These are phyloP conservation scores for Candida tibetensis DNA, from an alignment of 805 yeast species.

Conservation along the genomic window DNA sequence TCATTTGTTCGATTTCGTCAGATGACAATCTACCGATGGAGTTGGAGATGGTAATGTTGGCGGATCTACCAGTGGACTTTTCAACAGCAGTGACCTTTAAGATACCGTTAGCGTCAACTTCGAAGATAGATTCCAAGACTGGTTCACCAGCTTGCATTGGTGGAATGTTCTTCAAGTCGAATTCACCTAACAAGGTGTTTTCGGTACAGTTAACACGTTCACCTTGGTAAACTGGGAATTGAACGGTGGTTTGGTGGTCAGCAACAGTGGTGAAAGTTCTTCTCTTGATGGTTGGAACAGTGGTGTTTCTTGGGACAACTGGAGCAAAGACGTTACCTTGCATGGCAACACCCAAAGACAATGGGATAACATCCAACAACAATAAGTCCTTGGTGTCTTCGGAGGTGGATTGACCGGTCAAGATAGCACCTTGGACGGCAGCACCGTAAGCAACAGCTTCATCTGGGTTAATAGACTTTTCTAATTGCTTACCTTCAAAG, in stretches of 20 bases:
- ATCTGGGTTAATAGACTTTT: conserved; percentile 49
- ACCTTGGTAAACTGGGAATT: conserved; percentile 52
- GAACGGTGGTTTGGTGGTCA: conserved; percentile 50
- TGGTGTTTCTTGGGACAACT: conserved; percentile 51
- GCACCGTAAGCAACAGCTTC: conserved; percentile 54
- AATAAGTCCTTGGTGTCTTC: conserved; percentile 50
- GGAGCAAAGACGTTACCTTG: conserved; percentile 51
- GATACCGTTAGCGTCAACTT: conserved; percentile 52
- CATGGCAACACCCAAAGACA: conserved; percentile 51
- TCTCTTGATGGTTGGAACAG: conserved; percentile 50
- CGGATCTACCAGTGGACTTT: conserved; percentile 49
- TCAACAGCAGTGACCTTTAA: conserved; percentile 50
- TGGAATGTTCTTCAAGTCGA: conserved; percentile 50
- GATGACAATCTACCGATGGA: conserved; percentile 50
- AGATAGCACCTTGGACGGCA: conserved; percentile 51
- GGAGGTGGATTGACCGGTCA: conserved; percentile 48
- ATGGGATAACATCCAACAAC: conserved; percentile 50
- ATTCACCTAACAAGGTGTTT: conserved; percentile 51
- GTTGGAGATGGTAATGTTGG: conserved; percentile 50
- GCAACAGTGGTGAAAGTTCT: conserved; percentile 52
- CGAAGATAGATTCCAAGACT: conserved; percentile 48
- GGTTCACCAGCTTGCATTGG: conserved; percentile 52
- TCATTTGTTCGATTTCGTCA: conserved; percentile 50
- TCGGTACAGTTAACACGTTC: conserved; percentile 51
- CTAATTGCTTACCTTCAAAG: conserved; percentile 50